phyloP scores from a whole-genome alignment of 2,329 filamentous ascomycete genomes.

The Colletotrichum kahawae region DNA sequence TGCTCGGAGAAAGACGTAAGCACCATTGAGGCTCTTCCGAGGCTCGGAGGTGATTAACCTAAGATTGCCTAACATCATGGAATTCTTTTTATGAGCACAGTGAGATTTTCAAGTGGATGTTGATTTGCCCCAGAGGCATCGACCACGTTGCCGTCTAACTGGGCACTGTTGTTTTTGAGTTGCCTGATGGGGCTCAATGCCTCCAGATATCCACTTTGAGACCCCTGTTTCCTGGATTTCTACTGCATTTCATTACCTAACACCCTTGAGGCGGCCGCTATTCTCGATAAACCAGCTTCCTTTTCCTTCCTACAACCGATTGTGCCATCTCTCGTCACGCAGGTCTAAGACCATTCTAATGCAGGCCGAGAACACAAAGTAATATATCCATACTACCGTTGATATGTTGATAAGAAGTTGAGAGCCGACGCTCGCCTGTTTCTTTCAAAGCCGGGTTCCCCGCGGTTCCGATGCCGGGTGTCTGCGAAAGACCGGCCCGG shows the following conservation, averaged over 20 bases:
- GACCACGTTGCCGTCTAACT: neutral
- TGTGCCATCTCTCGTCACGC: neutral
- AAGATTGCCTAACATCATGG: neutral
- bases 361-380: neutral
- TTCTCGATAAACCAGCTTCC: neutral
- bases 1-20: neutral
- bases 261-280: neutral
- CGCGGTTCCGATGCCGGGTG: slow-evolving; percentile 8
- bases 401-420: neutral
- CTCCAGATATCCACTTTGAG: slow-evolving; percentile 6
- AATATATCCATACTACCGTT: too few species aligned
- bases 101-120: neutral
- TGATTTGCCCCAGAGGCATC: neutral
- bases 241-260: neutral
- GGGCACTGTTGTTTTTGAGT: neutral
- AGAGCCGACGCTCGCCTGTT: neutral
- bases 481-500: neutral
- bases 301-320: neutral
- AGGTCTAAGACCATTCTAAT: neutral
- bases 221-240: neutral
- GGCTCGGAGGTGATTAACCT: neutral
- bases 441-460: neutral
- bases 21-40: too few species aligned
- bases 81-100: neutral
- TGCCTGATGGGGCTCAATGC: neutral